Base-by-base conservation (phyloP, 805 yeast genomes). In the Cyberlindnera amylophila region DNA sequence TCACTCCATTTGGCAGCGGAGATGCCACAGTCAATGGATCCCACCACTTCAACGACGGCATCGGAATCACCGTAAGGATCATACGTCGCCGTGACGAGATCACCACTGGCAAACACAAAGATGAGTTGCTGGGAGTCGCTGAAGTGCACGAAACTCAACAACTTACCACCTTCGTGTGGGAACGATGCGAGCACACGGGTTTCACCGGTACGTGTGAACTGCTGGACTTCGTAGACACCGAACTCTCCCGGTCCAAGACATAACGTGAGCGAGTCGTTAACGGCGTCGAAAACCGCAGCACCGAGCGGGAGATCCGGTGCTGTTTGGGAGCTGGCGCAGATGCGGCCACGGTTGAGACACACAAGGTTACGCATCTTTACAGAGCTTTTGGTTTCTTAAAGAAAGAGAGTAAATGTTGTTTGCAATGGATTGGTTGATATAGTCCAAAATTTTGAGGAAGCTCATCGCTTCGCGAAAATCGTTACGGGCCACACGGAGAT, bases 1-100 rank as follows among this genome's bases (percentile, higher is more conserved):
- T 83, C 83, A 11, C 96, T 82, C 98, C 98, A 93, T 16, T 65
- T 54, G 0, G 96, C 90, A 14, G 86, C 80, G 34, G 63, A 55
- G 13, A 91, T 66, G 0, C 90, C 91, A 27, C 72, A 75, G 55
- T 89, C 96, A 21, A 91, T 79, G 16, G 87, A 75, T 0, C 97
- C 98, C 9, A 84, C 90, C 36, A 89, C 82, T 52, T 83, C 89
- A 16, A 82, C 71, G 2, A 61, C 49, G 12, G 75, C 72, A 46
- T 75, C 77, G 5, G 53, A 47, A 10, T 56, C 60, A 7, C 57
- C 57, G 11, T 38, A 49, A 0, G 70, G 55, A 51, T 81, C 86
- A 57, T 83, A 82, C 17, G 78, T 74, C 4, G 86, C 85, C 10
- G 77, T 69, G 32, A 75, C 59, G 10, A 91, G 77, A 57, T 89